Base-by-base conservation (phyloP, 1,284 basidiomycete species). In the Leccinum griseonigrum region DNA sequence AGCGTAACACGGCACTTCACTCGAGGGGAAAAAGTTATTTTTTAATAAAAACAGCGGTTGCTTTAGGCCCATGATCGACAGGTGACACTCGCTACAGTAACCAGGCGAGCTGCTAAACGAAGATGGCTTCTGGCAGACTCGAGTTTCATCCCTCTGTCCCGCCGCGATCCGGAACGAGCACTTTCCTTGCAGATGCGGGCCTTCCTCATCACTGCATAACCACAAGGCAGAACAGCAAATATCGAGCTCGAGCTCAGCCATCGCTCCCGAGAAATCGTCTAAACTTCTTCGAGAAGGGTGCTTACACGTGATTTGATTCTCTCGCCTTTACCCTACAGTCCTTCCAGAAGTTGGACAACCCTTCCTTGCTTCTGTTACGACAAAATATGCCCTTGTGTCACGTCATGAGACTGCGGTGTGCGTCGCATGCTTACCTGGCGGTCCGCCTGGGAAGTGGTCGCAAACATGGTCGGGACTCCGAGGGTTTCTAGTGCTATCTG, bases 381-480 rank as follows among this genome's bases (percentile, higher is more conserved):
- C 1, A 54, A 56, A 43, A 59, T 36, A 63, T 66, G 18, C 13
- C 28, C 11, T 36, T 40, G 48, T 36, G 53, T 63, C 56, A 61
- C 43, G 48, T 53, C 43, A 54, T 43, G 18, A 22, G 55, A 38
- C 11, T 28, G 32, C 22, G 13, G n/a, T 18, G n/a, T 50, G 46
- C 52, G 56, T 60, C 31, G 18, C 56, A 55, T 38, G 60, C 79
- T 64, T 70, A 89, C 90, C 80, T 91, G 81, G 76, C 81, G 75
- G 67, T 86, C 82, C 9, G 76, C 67, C 43, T 68, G 68, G 51
- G 79, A 78, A 38, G 71, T 72, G 1, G 86, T 86, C 14, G 77
- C 72, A 71, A 83, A 90, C 87, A 93, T 92, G 2, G 84, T 79
- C 14, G 91, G 91, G 13, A 92, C 83, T 46, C 80, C 78, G 40